Base-by-base conservation (phyloP, 176 grass and related monocot genomes). In the Avena atlantica region DNA sequence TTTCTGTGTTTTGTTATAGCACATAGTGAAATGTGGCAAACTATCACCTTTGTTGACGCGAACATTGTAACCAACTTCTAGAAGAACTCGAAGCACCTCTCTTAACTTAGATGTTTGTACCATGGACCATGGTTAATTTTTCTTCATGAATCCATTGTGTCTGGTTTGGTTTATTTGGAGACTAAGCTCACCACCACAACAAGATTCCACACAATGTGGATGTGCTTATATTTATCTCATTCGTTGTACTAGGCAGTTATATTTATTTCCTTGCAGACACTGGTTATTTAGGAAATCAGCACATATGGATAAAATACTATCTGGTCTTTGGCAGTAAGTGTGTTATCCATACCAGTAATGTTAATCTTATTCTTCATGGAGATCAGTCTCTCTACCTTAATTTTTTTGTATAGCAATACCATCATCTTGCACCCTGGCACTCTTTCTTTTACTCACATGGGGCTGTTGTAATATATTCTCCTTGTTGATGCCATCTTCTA, bases 131-230 rank as follows among this genome's bases (percentile, higher is more conserved):
- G 29, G 29, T 2, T 31, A 31, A 31, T 31, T 31, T 34, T 68
- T 68, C 5, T 68, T 68, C 27, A 68, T 68, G 64, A 34, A 68
- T 68, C 29, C 27, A 68, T 68, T 68, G 64, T 13, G 16, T 68
- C 6, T 67, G 64, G 64, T 34, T 67, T 15, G 13, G 64, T 25
- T 25, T 25, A 25, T 29, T 16, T 67, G 64, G 25, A 67, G 27
- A 67, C 14, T 34, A 66, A 8, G 63, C 63, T 66, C 58, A 21
- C 20, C 20, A 4, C 0, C 20, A n/a, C 10, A 21, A 6, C 58
- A 3, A 21, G 58, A 9, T 2, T 60, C 20, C 58, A 60, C 2
- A 21, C 20, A 40, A 40, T 40, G 5, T 6, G 6, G 37, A 6
- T 6, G 9, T 47, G 45, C 45, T 47, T 47, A 55, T 55, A 55